Evolutionary conservation across 257 asterid species (phyloP).

Genomic region (Leptodermis oblonga): DNA sequence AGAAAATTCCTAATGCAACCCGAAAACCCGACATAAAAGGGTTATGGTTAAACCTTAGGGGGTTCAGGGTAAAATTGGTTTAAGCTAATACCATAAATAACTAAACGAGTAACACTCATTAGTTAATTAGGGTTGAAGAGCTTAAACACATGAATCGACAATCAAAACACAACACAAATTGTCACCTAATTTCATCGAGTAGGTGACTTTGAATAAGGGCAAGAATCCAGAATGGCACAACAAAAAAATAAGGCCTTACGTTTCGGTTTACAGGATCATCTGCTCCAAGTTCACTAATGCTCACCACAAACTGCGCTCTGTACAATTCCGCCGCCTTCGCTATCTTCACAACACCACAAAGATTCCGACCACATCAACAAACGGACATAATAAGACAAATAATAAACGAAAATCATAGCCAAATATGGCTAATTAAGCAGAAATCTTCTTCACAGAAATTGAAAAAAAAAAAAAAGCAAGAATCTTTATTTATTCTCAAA

Average conservation of each 20-base stretch:
- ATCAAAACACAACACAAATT: too few species aligned
- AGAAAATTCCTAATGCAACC: too few species aligned
- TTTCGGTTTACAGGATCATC: conserved; percentile 50
- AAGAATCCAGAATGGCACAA: background rate
- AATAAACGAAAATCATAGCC: background rate
- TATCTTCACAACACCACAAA: conserved; percentile 48
- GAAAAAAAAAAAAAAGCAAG: background rate
- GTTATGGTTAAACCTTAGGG: too few species aligned
- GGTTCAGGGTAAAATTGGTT: too few species aligned
- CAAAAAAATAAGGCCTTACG: conserved; percentile 33
- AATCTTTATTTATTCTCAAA: background rate
- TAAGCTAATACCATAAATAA: too few species aligned
- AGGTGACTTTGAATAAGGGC: background rate
- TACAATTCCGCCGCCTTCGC: conserved; percentile 36
- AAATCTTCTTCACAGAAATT: background rate
- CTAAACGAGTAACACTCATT: too few species aligned
- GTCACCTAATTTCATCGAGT: background rate
- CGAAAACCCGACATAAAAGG: too few species aligned
- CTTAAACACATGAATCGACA: too few species aligned
- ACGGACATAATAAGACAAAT: background rate
- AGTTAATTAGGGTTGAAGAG: too few species aligned
- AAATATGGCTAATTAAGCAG: background rate
- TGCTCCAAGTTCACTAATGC: conserved; percentile 49
- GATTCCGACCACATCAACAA: conserved; percentile 17
- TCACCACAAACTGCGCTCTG: conserved; percentile 44